These are phyloP conservation scores for Lippia alba DNA, from an alignment of 305 asterid species.

Conservation along the genomic window DNA sequence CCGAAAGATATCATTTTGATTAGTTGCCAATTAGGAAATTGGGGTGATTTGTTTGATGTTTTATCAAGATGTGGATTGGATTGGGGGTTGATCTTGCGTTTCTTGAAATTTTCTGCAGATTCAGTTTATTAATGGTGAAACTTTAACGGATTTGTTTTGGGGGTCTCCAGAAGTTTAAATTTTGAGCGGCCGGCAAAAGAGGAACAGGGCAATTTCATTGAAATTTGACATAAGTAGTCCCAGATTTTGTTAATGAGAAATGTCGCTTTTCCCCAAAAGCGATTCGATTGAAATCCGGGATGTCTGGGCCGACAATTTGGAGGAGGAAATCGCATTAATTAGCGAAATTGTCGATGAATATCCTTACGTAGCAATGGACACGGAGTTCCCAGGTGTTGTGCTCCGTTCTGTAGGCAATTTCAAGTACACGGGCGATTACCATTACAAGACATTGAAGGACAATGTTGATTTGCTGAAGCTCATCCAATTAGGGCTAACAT, in stretches of 20 bases:
- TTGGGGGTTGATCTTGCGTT: slow-evolving; percentile 30
- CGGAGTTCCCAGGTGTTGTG: slow-evolving; percentile 80
- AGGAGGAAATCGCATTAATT: slow-evolving; percentile 65
- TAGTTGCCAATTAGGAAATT: neutral
- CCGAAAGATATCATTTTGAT: neutral
- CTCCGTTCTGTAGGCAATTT: slow-evolving; percentile 67
- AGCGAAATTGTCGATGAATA: slow-evolving; percentile 67
- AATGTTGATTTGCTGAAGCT: slow-evolving; percentile 77
- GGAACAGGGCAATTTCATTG: slow-evolving; percentile 7
- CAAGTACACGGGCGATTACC: slow-evolving; percentile 58
- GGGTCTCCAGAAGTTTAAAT: slow-evolving; percentile 26
- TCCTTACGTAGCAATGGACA: slow-evolving; percentile 81
- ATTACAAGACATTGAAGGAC: slow-evolving; percentile 69
- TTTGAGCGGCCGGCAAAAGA: neutral
- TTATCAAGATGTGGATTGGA: slow-evolving; percentile 22
- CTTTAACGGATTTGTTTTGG: slow-evolving; percentile 32
- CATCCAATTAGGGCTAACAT: slow-evolving; percentile 79
- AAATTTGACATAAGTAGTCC: slow-evolving; percentile 3
- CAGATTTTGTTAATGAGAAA: slow-evolving; percentile 38
- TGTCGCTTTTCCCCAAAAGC: slow-evolving; percentile 65
- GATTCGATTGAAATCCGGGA: slow-evolving; percentile 76
- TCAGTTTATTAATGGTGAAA: slow-evolving; percentile 26
- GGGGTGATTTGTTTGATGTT: slow-evolving; percentile 14
- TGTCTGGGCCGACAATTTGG: slow-evolving; percentile 78
- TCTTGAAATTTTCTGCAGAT: slow-evolving; percentile 45